These are phyloP conservation scores for Omphalotus guepiniiformis DNA, from an alignment of 768 basidiomycete species.

Conservation along the genomic window DNA sequence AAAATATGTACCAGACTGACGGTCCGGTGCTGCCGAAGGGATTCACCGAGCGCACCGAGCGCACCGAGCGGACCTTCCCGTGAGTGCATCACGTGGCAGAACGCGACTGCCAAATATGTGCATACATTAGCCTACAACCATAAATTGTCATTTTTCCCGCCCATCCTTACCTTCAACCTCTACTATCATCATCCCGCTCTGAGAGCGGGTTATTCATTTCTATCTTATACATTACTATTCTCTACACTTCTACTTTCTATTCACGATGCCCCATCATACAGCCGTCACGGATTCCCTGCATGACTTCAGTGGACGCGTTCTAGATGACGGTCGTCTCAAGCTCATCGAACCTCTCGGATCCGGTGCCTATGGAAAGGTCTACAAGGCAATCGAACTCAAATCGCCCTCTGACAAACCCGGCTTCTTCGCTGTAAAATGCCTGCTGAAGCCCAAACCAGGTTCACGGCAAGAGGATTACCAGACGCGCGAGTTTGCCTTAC, in stretches of 20 bases:
- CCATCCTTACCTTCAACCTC: conserved; percentile 13
- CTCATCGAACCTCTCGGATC: conserved; percentile 62
- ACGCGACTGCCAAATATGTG: neutral
- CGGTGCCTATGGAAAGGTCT: conserved; percentile 77
- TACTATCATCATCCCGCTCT: conserved; percentile 15
- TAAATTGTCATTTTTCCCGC: conserved; percentile 9
- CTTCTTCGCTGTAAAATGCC: conserved; percentile 74
- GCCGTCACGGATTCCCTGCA: conserved; percentile 41
- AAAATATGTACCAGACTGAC: neutral
- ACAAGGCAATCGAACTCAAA: conserved; percentile 56
- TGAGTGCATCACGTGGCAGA: neutral
- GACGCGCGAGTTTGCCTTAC: conserved; percentile 62
- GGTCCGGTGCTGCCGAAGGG: neutral
- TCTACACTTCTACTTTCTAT: neutral
- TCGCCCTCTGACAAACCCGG: conserved; percentile 32
- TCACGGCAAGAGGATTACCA: conserved; percentile 56
- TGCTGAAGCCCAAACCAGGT: conserved; percentile 53
- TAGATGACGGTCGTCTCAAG: conserved; percentile 58
- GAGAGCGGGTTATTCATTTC: conserved; percentile 9
- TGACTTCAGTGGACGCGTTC: conserved; percentile 43
- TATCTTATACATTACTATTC: conserved; percentile 5
- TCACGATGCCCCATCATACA: conserved; percentile 33
- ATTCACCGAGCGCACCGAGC: neutral
- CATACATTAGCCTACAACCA: neutral
- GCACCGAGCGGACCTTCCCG: neutral